A percentile compares a stretch with the other conserved stretches of the same genome.
Conservation (phyloP, 176 grass and related monocot genomes). For the Carex cristatella region DNA sequence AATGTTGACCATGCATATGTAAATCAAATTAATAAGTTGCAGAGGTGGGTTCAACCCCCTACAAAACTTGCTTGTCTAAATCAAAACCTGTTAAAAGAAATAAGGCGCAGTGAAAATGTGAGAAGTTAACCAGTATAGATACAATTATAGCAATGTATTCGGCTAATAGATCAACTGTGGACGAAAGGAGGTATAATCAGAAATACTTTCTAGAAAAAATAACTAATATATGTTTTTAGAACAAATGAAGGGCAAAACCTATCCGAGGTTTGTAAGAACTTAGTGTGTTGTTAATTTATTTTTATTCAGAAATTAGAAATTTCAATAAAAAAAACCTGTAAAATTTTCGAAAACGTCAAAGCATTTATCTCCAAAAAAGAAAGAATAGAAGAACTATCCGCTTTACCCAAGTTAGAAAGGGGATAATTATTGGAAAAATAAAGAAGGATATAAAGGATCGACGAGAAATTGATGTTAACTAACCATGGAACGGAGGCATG, state of each 20-base stretch:
- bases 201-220: background rate
- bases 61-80: background rate
- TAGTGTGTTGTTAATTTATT: background rate
- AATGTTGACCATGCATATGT: background rate
- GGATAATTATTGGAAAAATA: background rate
- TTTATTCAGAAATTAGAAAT: background rate
- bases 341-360: background rate
- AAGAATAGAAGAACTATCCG: background rate
- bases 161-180: too few relatives aligned
- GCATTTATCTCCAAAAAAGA: background rate
- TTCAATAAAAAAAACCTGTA: background rate
- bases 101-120: background rate
- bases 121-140: background rate
- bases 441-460: too few relatives aligned
- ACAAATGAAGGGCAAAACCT: background rate
- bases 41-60: background rate
- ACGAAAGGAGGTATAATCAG: too few relatives aligned
- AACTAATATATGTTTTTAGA: background rate
- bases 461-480: background rate
- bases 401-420: background rate
- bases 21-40: background rate
- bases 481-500: conserved; percentile 68
- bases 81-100: background rate
- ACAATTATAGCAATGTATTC: background rate
- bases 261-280: background rate